These are phyloP conservation scores for Lobosporangium transversale DNA, from an alignment of 192 early-diverging fungal species.

Conservation along the genomic window DNA sequence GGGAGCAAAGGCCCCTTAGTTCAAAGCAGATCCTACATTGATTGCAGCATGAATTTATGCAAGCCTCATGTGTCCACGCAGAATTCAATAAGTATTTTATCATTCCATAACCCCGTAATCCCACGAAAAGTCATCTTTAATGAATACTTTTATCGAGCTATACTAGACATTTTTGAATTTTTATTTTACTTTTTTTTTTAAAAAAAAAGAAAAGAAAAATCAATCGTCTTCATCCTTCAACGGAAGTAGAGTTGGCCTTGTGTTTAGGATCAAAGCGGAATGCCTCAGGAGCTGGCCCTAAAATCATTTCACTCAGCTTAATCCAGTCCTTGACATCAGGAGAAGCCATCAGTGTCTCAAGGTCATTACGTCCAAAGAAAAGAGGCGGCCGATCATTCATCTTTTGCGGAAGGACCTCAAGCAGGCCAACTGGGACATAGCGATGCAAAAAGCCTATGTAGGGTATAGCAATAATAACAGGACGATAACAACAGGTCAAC, in stretches of 20 bases:
- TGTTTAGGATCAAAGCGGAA: conserved; percentile 97
- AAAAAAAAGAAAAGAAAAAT: too few species aligned
- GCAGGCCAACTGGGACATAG: conserved; percentile 91
- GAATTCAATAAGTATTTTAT: too few species aligned
- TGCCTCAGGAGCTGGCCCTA: conserved; percentile 87
- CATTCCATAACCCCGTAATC: too few species aligned
- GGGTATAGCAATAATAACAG: conserved; percentile 47
- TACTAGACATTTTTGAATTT: too few species aligned
- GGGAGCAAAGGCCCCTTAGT: conserved; percentile 9
- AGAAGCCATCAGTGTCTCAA: conserved; percentile 96
- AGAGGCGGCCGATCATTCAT: conserved; percentile 92
- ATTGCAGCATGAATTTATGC: too few species aligned
- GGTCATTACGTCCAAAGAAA: conserved; percentile 86
- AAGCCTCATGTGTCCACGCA: too few species aligned
- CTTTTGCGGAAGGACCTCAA: conserved; percentile 92
- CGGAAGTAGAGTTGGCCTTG: conserved; percentile 78
- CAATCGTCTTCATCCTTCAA: conserved; percentile 24
- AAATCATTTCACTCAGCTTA: conserved; percentile 88
- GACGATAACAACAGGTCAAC: too few species aligned
- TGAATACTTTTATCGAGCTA: too few species aligned
- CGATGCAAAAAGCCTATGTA: conserved; percentile 57
- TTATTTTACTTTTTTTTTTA: too few species aligned
- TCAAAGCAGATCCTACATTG: not conserved
- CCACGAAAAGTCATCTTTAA: too few species aligned
- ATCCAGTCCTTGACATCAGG: conserved; percentile 86